These are phyloP conservation scores for Lachnum nothofagi DNA, from an alignment of 2,329 filamentous ascomycete species.

Conservation along the genomic window DNA sequence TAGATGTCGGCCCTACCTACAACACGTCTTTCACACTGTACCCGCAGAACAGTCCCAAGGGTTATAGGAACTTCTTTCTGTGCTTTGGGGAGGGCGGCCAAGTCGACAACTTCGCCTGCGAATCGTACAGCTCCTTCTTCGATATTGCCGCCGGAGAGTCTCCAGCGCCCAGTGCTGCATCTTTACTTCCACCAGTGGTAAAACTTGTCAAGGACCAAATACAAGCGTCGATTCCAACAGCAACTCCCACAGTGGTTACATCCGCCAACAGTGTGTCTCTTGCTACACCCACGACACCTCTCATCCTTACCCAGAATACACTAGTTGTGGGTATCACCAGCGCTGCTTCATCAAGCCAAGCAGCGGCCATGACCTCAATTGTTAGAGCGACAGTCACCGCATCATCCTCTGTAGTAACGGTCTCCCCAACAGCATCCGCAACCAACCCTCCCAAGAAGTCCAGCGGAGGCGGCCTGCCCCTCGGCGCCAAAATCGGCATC, in stretches of 20 bases:
- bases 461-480: constrained; percentile 14
- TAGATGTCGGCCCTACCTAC: background rate
- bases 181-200: background rate
- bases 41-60: background rate
- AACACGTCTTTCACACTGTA: background rate
- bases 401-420: background rate
- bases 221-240: background rate
- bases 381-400: background rate
- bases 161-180: background rate
- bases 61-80: background rate
- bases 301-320: background rate
- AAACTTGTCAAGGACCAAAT: background rate
- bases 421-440: background rate
- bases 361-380: background rate
- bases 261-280: background rate
- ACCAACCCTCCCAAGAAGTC: background rate
- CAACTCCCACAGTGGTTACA: background rate
- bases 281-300: background rate
- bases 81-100: background rate
- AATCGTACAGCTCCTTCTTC: background rate
- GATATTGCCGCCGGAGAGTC: background rate
- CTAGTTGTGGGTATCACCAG: background rate
- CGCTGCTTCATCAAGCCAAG: background rate
- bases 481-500: constrained; percentile 22
- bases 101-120: background rate